These are phyloP conservation scores for Passiflora organensis DNA, from an alignment of 345 rosid genomes.

Conservation along the genomic window DNA sequence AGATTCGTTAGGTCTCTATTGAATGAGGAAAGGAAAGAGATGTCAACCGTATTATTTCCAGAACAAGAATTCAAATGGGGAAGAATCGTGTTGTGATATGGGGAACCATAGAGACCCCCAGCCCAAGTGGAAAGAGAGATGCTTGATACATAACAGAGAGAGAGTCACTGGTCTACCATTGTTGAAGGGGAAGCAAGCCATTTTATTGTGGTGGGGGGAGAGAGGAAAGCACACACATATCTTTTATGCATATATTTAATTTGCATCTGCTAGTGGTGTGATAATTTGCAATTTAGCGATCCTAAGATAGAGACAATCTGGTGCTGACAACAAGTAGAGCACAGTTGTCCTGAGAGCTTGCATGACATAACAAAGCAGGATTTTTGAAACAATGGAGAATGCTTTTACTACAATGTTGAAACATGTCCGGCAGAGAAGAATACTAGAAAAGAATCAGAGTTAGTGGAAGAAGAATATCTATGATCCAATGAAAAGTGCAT, in stretches of 20 bases:
- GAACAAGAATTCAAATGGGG: constrained; percentile 16
- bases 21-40: background rate
- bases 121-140: constrained; percentile 11
- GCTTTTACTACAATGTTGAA: too few relatives aligned
- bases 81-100: constrained; percentile 18
- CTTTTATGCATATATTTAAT: constrained; percentile 12
- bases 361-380: constrained; percentile 19
- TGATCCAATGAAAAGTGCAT: too few relatives aligned
- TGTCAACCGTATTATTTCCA: constrained; percentile 20
- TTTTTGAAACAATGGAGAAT: too few relatives aligned
- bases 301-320: constrained; percentile 13
- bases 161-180: constrained; percentile 17
- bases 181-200: constrained; percentile 12
- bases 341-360: too few relatives aligned
- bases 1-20: background rate
- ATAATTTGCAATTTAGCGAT: constrained; percentile 16
- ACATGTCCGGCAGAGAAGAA: constrained; percentile 15
- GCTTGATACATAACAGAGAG: constrained; percentile 9
- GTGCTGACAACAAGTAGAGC: constrained; percentile 12
- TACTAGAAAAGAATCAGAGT: background rate
- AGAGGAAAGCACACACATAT: constrained; percentile 18
- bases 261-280: constrained; percentile 1
- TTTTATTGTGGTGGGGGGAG: constrained; percentile 18
- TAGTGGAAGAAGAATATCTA: too few relatives aligned
- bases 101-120: constrained; percentile 6